Evolutionary conservation across 257 asterid genomes (phyloP), one percentile per base, ranked within the genome.

Genomic region (Plectranthus barbatus): DNA sequence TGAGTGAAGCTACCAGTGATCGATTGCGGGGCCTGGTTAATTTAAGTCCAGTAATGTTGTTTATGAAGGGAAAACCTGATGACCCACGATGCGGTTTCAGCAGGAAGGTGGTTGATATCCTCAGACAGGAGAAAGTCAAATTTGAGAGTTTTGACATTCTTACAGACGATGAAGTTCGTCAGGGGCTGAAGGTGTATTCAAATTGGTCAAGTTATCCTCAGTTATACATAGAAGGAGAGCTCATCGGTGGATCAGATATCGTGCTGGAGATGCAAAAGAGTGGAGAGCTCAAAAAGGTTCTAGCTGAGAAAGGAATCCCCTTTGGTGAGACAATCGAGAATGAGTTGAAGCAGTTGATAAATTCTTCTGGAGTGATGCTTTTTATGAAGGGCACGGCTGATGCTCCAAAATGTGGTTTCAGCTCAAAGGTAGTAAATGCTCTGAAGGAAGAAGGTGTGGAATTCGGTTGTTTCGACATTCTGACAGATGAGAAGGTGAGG

Each of bases 151-250:
- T 90, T 44, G 95, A 93, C 80, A 84, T 93, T 72, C 94, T 93
- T 59, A 58, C 74, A 7, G 96, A 93, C 48, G 92, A 90, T 17
- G 95, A 87, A 69, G 97, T 93, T 13, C 96, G 96, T 21, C 97
- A 87, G 67, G 99, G 99, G 59, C 94, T 93, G 5, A 93, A 93
- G 81, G 94, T 78, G 45, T 93, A 85, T 66, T 93, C 97, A 7
- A 90, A 90, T 72, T 90, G 99, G 99, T 93, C 97, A 1, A 93
- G 96, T 59, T 90, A 87, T 76, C 99, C 97, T 34, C 96, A 93
- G 81, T 81, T 93, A 5, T 90, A 93, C 75, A 82, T 93, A 63
- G 77, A 80, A 63, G 94, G 88, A 56, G 96, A 93, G 66, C 91
- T 93, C 26, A 80, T 87, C 9, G 99, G 99, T 29, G 99, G 99